Evolutionary conservation across 2,329 filamentous ascomycete genomes (phyloP), one percentile per base, ranked within the genome.

Genomic region (Nothomitra cinnamomea): DNA sequence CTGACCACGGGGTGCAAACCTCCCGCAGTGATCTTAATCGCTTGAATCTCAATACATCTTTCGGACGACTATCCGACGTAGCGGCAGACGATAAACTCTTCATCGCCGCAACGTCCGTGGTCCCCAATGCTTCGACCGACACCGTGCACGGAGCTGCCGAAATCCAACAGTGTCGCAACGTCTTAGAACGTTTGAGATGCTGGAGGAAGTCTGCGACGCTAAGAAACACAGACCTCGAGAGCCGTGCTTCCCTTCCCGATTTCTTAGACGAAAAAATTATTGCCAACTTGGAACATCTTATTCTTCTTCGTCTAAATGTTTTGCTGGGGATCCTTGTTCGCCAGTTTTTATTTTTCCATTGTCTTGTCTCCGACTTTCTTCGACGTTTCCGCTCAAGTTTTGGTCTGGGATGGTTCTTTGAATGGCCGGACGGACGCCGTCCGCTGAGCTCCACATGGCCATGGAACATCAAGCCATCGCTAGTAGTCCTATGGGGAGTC

Each of bases 401-500:
- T 22, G 25, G n/a, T 13, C 24, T 32, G 19, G 45, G 45, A 35
- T 69, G 66, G 66, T 70, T 70, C 55, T 60, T 64, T 3, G 68
- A 70, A 57, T 70, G 66, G 57, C 64, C 65, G 1, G 62, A 66
- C 57, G 64, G 66, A 57, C 63, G 62, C 32, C 63, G 63, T 25
- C 67, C 66, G 13, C 59, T 69, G 21, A 68, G 64, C 55, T 68
- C 67, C 17, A 67, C 65, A 54, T 69, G 68, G 60, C 69, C 68
- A 55, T 71, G 68, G 69, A 69, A 67, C 15, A 68, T 71, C 61
- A 65, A 66, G 60, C 66, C 67, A 0, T 67, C 66, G 40, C 62
- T 71, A 49, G 64, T 68, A 13, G 67, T 71, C 19, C 60, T 71
- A 17, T 71, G 68, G 67, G 69, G 67, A 25, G 67, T 70, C 3